These are phyloP conservation scores for Aegilops longissima DNA, from an alignment of 176 grass and related monocot species.

Conservation along the genomic window DNA sequence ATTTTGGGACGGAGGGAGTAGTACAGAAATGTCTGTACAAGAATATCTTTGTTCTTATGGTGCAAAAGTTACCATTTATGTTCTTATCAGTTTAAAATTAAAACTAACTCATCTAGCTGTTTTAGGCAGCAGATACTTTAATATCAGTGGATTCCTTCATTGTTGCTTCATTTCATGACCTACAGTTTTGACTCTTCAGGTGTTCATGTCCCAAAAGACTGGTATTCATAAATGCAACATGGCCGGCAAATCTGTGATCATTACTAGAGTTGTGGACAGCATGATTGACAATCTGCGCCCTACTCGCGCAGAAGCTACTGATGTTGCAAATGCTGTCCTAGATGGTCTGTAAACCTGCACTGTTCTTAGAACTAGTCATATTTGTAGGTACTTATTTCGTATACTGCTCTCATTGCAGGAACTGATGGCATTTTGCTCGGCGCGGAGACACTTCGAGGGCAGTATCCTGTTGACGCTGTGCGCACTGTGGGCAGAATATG, in stretches of 20 bases:
- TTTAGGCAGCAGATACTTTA: not conserved
- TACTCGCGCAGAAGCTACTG: conserved; percentile 95
- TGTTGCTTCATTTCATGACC: conserved; percentile 22
- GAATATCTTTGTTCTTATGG: conserved; percentile 8
- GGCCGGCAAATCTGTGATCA: conserved; percentile 84
- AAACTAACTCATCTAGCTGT: not conserved
- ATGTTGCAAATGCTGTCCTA: conserved; percentile 96
- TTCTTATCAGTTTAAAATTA: not conserved
- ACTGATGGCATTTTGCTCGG: conserved; percentile 97
- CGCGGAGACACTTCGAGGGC: conserved; percentile 88
- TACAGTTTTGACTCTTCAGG: conserved; percentile 53
- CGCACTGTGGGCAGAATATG: conserved; percentile 93
- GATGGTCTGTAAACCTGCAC: conserved; percentile 58
- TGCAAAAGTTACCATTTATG: not conserved
- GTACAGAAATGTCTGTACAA: not conserved
- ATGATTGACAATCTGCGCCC: conserved; percentile 97
- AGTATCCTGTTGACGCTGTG: conserved; percentile 89
- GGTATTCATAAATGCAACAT: conserved; percentile 85
- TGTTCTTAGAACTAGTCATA: conserved; percentile 1
- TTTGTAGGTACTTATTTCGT: conserved; percentile 6
- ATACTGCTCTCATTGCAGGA: conserved; percentile 46
- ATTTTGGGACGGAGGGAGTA: not conserved
- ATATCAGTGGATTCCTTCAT: not conserved
- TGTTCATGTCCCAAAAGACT: conserved; percentile 89
- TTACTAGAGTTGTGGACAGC: conserved; percentile 94